Percentiles rank a stretch among this genome's conserved stretches.
phyloP scores from a whole-genome alignment of 2,329 filamentous ascomycete species.

The Neoscytalidium dimidiatum region DNA sequence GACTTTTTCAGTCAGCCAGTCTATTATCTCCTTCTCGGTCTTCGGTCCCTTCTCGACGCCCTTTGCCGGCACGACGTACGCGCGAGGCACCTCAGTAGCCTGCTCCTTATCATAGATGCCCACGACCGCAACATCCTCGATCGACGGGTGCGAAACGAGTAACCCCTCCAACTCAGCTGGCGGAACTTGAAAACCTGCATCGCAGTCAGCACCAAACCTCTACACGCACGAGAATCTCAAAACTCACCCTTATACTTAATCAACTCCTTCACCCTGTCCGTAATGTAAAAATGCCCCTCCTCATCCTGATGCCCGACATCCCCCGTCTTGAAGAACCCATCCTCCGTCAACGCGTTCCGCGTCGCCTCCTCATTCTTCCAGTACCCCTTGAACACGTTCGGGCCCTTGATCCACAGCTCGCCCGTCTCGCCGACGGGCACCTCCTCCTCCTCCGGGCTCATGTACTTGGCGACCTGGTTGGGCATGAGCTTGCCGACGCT shows the following conservation, averaged over 20 bases:
- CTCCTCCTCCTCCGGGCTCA: conserved; percentile 62
- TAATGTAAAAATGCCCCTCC: conserved; percentile 84
- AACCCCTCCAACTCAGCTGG: conserved; percentile 51
- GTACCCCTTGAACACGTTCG: conserved; percentile 80
- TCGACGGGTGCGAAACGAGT: conserved; percentile 42
- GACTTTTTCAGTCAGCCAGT: conserved; percentile 46
- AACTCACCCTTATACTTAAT: conserved; percentile 42
- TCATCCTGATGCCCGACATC: conserved; percentile 80
- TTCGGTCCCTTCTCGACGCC: conserved; percentile 33
- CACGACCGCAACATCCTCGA: conserved; percentile 49
- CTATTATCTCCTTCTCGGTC: conserved; percentile 41
- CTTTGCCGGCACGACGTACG: conserved; percentile 37
- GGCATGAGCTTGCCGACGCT: conserved; percentile 76
- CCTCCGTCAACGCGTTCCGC: conserved; percentile 67
- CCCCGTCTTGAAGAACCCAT: conserved; percentile 89
- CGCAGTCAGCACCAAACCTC: background rate
- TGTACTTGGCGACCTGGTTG: conserved; percentile 80
- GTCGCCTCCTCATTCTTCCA: conserved; percentile 73
- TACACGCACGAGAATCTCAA: background rate
- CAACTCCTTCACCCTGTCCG: conserved; percentile 64
- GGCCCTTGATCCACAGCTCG: conserved; percentile 70
- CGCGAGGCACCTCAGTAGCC: conserved; percentile 47
- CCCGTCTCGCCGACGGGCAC: conserved; percentile 62
- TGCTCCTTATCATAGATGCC: conserved; percentile 48
- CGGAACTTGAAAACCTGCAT: conserved; percentile 46